These are phyloP conservation scores for Aspergillus sp. DNA, from an alignment of 2,329 filamentous ascomycete species.

Conservation along the genomic window DNA sequence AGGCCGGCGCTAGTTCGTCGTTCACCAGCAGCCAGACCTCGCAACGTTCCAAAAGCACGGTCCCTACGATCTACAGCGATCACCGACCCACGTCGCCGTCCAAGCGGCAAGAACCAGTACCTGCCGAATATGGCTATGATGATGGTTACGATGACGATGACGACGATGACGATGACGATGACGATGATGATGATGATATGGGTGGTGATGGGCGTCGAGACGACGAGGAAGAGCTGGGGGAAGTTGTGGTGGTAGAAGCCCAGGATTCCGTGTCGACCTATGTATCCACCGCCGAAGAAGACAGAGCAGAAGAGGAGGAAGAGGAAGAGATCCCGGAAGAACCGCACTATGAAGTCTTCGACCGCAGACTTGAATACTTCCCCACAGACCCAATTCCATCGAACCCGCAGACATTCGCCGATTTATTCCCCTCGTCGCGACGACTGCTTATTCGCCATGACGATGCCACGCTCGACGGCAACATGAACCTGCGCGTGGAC, in stretches of 20 bases:
- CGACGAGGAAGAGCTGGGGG: slow-evolving; percentile 4
- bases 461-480: slow-evolving; percentile 80
- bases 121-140: slow-evolving; percentile 4
- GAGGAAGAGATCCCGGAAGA: slow-evolving; percentile 40
- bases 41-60: slow-evolving; percentile 32
- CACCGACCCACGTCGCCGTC: slow-evolving; percentile 14
- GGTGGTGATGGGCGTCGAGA: background rate
- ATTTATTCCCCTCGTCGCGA: slow-evolving; percentile 77
- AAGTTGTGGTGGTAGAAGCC: slow-evolving; percentile 3
- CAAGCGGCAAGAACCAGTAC: slow-evolving; percentile 15
- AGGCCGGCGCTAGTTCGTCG: slow-evolving; percentile 26
- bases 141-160: slow-evolving; percentile 8
- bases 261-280: slow-evolving; percentile 69
- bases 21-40: slow-evolving; percentile 32
- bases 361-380: slow-evolving; percentile 49
- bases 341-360: slow-evolving; percentile 44
- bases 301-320: too few species aligned
- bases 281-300: slow-evolving; percentile 52
- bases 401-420: slow-evolving; percentile 71
- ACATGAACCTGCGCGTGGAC: slow-evolving; percentile 92
- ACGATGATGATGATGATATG: slow-evolving; percentile 3
- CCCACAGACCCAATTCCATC: slow-evolving; percentile 63
- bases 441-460: slow-evolving; percentile 80
- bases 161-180: background rate
- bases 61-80: slow-evolving; percentile 31